phyloP scores from a whole-genome alignment of 106 monocot genomes.

The Alisma plantagoaquatica region DNA sequence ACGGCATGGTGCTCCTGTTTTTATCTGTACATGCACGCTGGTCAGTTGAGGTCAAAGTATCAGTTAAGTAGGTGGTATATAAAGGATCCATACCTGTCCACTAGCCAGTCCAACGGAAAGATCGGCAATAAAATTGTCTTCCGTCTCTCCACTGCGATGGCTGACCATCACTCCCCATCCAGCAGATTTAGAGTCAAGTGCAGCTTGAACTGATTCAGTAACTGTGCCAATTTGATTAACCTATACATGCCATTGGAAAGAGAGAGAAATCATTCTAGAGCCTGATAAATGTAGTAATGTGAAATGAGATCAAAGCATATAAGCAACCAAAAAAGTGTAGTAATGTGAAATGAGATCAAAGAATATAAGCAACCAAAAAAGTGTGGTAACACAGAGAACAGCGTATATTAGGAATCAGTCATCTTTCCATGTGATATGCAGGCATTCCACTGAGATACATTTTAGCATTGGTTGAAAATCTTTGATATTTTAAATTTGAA shows the following conservation, averaged over 20 bases:
- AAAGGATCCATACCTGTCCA: slow-evolving; percentile 50
- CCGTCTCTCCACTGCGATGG: slow-evolving; percentile 98
- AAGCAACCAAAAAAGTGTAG: too few relatives aligned
- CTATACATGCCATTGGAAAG: slow-evolving; percentile 19
- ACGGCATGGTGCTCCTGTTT: slow-evolving; percentile 97
- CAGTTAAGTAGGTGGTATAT: neutral
- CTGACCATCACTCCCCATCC: slow-evolving; percentile 99
- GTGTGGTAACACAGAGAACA: too few relatives aligned
- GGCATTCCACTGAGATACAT: too few relatives aligned
- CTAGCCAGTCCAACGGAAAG: slow-evolving; percentile 87
- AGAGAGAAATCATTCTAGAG: neutral
- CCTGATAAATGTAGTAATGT: slow-evolving; percentile 7
- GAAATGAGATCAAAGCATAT: too few relatives aligned
- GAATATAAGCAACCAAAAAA: too few relatives aligned
- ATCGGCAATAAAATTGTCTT: slow-evolving; percentile 98
- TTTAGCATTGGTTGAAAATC: too few relatives aligned
- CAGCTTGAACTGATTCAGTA: slow-evolving; percentile 86
- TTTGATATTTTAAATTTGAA: too few relatives aligned
- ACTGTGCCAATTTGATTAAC: slow-evolving; percentile 96
- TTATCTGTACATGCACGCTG: slow-evolving; percentile 68
- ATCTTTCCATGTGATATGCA: too few relatives aligned
- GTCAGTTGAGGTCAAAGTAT: too few relatives aligned
- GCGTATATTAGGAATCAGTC: too few relatives aligned
- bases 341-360: too few relatives aligned
- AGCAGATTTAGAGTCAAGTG: slow-evolving; percentile 95